These are phyloP conservation scores for Neotropicomus parvogracilis DNA, from an alignment of 1,284 basidiomycete species.

Conservation along the genomic window DNA sequence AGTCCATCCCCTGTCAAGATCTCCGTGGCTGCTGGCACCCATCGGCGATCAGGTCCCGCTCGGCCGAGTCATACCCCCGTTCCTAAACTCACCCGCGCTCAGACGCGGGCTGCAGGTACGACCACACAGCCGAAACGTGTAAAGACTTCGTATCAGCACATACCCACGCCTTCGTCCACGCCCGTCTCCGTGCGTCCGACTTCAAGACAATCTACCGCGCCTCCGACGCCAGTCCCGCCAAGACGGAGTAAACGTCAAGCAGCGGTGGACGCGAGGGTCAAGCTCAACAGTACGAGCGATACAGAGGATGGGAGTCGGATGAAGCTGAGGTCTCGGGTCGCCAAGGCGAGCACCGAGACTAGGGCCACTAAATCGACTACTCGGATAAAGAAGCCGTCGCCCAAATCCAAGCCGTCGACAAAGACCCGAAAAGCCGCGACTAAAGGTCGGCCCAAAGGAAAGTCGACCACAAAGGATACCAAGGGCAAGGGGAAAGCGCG, in stretches of 20 bases:
- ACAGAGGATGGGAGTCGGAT: slow-evolving; percentile 15
- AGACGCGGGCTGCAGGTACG: slow-evolving; percentile 8
- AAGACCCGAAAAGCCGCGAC: slow-evolving; percentile 17
- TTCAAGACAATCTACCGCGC: slow-evolving; percentile 14
- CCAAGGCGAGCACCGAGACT: slow-evolving; percentile 8
- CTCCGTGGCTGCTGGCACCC: slow-evolving; percentile 11
- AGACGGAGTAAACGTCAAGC: slow-evolving; percentile 31
- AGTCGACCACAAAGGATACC: slow-evolving; percentile 7
- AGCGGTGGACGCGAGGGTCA: slow-evolving; percentile 16
- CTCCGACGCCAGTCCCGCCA: slow-evolving; percentile 21
- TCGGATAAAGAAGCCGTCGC: slow-evolving; percentile 4
- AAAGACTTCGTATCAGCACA: slow-evolving; percentile 19
- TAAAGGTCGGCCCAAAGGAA: slow-evolving; percentile 22
- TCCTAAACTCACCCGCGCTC: slow-evolving; percentile 15
- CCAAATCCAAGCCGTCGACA: slow-evolving; percentile 11
- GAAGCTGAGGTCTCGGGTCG: slow-evolving; percentile 18
- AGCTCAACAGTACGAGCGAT: slow-evolving; percentile 4
- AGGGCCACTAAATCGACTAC: slow-evolving; percentile 6
- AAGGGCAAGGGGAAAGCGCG: slow-evolving; percentile 31
- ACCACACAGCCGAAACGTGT: slow-evolving; percentile 12
- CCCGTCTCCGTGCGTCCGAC: slow-evolving; percentile 8
- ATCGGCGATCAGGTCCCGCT: slow-evolving; percentile 2
- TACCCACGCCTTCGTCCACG: slow-evolving; percentile 29
- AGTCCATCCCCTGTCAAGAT: slow-evolving; percentile 32
- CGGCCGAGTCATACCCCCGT: not conserved